Evolutionary conservation across 2,329 filamentous ascomycete species (phyloP), one percentile per base, ranked within the genome.

Genomic region (Apiospora kogelbergensis): DNA sequence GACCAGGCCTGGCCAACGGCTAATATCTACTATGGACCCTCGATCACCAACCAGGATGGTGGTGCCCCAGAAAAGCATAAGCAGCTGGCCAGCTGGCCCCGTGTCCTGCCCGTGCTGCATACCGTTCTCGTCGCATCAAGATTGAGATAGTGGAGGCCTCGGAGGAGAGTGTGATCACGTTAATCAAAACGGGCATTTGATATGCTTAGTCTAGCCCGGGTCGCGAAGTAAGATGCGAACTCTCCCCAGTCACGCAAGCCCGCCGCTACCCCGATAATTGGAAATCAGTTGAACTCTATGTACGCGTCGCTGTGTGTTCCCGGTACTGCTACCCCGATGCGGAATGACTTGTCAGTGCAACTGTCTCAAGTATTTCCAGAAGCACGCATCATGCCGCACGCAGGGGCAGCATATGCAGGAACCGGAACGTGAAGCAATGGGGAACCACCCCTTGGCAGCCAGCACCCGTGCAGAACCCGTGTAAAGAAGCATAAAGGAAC

Each of bases 1-100:
- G 81, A 80, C 83, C 77, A 80, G 78, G 75, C 53, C 53, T 60
- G 53, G 53, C n/a, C 53, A 57, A 57, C 15, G 48, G 48, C 53
- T 60, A 57, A 57, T 20, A 33, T 60, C 53, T 60, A 57, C 30
- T 20, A 33, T 60, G 53, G 53, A 30, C 26, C 53, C 53, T 60
- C 53, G 53, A 60, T 60, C 53, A 60, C 53, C 53, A 60, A 37
- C 53, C 20, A 13, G 26, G 53, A 60, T 60, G 20, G 20, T 60
- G 17, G 9, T 60, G 30, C 53, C 53, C 53, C 30, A 22, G 30
- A 37, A 37, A 60, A 60, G 48, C 53, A 60, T 22, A 60, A 37
- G 53, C 53, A 20, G 24, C 48, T 53, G 30, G 26, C 15, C 26
- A n/a, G 30, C 17, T 37, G 6, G 48, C 37, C 37, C 37, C 37